These are phyloP conservation scores for Sclerotinia borealis DNA, from an alignment of 2,329 filamentous ascomycete species.

Conservation along the genomic window DNA sequence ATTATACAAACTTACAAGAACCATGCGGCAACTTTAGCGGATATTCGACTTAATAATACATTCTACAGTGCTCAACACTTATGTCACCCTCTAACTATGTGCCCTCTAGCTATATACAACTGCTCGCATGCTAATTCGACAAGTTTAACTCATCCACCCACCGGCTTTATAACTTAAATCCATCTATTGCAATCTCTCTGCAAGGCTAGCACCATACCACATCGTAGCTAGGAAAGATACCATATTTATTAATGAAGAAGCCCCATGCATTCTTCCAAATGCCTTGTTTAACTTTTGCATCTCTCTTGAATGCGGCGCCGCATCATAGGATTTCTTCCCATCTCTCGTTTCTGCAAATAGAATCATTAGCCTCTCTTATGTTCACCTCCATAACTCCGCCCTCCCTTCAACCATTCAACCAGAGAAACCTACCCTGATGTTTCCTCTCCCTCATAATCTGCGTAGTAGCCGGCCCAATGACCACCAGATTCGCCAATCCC, in stretches of 20 bases:
- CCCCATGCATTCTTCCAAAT: slow-evolving; percentile 74
- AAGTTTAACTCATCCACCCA: background rate
- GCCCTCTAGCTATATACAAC: background rate
- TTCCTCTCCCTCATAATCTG: slow-evolving; percentile 69
- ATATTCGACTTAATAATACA: background rate
- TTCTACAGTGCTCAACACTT: background rate
- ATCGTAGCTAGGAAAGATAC: slow-evolving; percentile 61
- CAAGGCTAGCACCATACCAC: slow-evolving; percentile 70
- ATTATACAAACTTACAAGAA: background rate
- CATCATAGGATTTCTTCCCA: slow-evolving; percentile 79
- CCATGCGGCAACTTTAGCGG: background rate
- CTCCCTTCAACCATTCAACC: background rate
- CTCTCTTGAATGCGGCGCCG: slow-evolving; percentile 72
- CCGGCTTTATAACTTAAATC: background rate
- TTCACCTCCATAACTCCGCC: background rate
- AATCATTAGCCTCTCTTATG: background rate
- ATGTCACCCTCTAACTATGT: background rate
- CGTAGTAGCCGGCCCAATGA: slow-evolving; percentile 70
- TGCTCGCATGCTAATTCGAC: background rate
- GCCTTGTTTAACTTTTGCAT: slow-evolving; percentile 75
- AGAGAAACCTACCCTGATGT: slow-evolving; percentile 64
- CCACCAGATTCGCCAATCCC: slow-evolving; percentile 62
- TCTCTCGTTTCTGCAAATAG: slow-evolving; percentile 64
- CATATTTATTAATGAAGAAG: slow-evolving; percentile 76
- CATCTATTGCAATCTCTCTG: slow-evolving; percentile 26